Evolutionary conservation across 1,284 basidiomycete genomes (phyloP).

Genomic region (Taiwanofungus camphoratus): DNA sequence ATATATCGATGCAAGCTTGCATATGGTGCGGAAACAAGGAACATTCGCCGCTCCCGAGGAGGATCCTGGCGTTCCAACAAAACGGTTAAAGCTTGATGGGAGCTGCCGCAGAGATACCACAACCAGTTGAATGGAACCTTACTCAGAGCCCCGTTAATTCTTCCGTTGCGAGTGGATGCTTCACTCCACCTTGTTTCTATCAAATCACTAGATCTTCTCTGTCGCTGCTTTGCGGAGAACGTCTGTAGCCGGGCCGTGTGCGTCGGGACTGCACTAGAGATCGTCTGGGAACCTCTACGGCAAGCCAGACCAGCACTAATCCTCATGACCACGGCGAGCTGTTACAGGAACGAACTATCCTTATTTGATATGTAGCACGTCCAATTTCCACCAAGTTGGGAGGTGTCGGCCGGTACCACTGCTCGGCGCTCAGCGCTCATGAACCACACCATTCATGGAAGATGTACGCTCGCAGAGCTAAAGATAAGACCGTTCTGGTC

Average conservation of each 20-base stretch:
- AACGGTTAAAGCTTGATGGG: constrained; percentile 28
- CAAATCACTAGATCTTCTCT: constrained; percentile 5
- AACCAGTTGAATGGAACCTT: constrained; percentile 13
- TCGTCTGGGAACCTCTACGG: neutral
- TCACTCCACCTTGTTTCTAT: constrained; percentile 4
- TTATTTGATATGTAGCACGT: too few relatives aligned
- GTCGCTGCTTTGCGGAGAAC: neutral
- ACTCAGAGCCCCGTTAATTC: constrained; percentile 1
- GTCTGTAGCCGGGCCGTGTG: neutral
- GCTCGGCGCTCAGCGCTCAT: too few relatives aligned
- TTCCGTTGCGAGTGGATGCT: constrained; percentile 3
- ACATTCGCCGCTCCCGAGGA: constrained; percentile 7
- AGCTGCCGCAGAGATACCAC: constrained; percentile 15
- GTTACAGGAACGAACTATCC: neutral
- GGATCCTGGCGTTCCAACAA: constrained; percentile 7
- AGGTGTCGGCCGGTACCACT: too few relatives aligned
- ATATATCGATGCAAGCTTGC: constrained; percentile 12
- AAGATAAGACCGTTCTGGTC: too few relatives aligned
- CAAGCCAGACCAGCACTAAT: neutral
- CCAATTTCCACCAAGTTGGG: too few relatives aligned
- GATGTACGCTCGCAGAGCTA: too few relatives aligned
- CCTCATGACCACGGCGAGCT: neutral
- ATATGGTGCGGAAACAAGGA: constrained; percentile 11
- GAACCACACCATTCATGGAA: too few relatives aligned
- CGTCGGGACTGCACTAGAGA: neutral